Evolutionary conservation across 2,329 filamentous ascomycete genomes (phyloP).

Genomic region (Tolypocladium nubicola): DNA sequence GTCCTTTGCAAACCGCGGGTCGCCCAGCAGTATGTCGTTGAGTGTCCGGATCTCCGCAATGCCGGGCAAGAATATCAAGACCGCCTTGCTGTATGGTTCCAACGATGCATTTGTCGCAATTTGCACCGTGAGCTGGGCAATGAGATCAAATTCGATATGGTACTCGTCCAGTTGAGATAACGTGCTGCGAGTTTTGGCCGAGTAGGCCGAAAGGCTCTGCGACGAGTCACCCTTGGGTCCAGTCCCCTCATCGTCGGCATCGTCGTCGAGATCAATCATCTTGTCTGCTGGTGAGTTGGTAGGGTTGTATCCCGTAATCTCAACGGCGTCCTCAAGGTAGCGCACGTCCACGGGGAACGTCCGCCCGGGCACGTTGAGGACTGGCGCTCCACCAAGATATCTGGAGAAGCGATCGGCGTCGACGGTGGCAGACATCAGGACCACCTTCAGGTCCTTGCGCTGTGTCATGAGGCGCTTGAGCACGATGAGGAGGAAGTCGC

Average conservation of each 20-base stretch:
- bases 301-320: constrained; percentile 65
- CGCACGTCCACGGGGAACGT: constrained; percentile 86
- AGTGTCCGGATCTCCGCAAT: constrained; percentile 85
- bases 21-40: constrained; percentile 73
- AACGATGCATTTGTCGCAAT: constrained; percentile 62
- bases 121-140: constrained; percentile 66
- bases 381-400: constrained; percentile 76
- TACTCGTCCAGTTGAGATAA: constrained; percentile 80
- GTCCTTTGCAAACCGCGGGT: constrained; percentile 60
- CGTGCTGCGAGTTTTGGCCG: constrained; percentile 61
- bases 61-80: constrained; percentile 90
- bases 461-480: constrained; percentile 69
- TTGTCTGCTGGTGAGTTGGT: constrained; percentile 35
- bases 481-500: constrained; percentile 89
- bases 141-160: constrained; percentile 78
- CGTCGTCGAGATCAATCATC: constrained; percentile 54
- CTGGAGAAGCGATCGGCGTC: constrained; percentile 84
- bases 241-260: constrained; percentile 41
- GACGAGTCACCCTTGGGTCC: constrained; percentile 46
- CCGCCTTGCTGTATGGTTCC: constrained; percentile 69
- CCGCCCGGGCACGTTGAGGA: constrained; percentile 82
- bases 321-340: constrained; percentile 87
- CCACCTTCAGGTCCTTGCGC: constrained; percentile 76
- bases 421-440: constrained; percentile 96
- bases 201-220: constrained; percentile 63